Conservation (phyloP, 495 filamentous ascomycete species). For the Podospora anserina region DNA sequence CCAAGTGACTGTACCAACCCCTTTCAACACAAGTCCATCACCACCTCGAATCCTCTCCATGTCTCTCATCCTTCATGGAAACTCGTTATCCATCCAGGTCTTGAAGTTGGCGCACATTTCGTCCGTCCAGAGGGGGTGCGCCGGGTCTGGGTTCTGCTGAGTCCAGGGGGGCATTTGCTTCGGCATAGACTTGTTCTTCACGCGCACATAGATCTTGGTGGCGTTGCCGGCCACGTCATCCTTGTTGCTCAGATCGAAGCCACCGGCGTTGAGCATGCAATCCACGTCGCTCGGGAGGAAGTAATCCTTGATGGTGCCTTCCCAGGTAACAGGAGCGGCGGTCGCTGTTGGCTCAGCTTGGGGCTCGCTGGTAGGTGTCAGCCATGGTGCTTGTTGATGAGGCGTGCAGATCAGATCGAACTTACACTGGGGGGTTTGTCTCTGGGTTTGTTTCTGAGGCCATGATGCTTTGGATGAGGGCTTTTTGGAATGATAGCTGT, state of each 20-base stretch:
- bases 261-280: neutral
- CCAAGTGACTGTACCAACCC: no score
- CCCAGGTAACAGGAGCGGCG: neutral
- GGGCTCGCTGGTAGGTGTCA: neutral
- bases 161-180: conserved; percentile 4
- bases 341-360: neutral
- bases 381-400: neutral
- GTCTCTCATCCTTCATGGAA: neutral
- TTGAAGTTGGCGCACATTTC: conserved; percentile 6
- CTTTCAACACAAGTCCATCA: no score
- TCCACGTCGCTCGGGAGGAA: conserved; percentile 1
- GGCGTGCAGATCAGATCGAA: neutral
- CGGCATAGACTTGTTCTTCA: conserved; percentile 3
- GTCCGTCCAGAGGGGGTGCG: conserved; percentile 7
- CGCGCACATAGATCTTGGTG: neutral
- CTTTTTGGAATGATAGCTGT: no score
- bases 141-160: conserved; percentile 6
- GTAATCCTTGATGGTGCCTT: conserved; percentile 1
- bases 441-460: neutral
- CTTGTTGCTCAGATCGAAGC: conserved; percentile 7
- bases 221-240: neutral
- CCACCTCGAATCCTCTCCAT: no score
- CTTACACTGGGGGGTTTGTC: neutral
- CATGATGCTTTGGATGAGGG: neutral
- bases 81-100: neutral